A percentile compares a stretch with the other conserved stretches of the same genome.
phyloP scores from a whole-genome alignment of 140 eudicot genomes.

The Cichorium intybus region DNA sequence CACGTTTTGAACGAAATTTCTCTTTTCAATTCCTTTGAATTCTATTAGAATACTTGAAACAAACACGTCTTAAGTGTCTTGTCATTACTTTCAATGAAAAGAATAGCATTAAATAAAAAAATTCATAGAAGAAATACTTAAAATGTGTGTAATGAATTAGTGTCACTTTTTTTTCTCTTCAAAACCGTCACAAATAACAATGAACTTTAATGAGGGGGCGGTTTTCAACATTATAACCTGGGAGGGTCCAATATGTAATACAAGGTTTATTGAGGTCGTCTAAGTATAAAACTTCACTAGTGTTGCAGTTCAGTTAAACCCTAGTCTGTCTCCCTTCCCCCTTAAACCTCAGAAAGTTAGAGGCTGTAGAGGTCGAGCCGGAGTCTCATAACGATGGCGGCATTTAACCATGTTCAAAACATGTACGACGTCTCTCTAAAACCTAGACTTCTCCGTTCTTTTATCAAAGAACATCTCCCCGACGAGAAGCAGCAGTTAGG shows the following conservation, averaged over 20 bases:
- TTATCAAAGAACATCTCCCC: conserved; percentile 64
- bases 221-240: background rate
- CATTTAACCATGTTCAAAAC: conserved; percentile 42
- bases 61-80: no score
- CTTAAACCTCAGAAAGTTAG: conserved; percentile 16
- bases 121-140: no score
- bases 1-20: no score
- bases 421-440: conserved; percentile 57
- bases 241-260: conserved; percentile 13
- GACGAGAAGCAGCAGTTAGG: conserved; percentile 61
- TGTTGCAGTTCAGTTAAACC: conserved; percentile 26
- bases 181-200: background rate
- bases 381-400: conserved; percentile 42
- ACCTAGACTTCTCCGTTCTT: conserved; percentile 66
- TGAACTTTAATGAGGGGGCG: background rate
- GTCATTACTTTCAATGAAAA: no score
- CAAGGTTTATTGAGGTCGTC: background rate
- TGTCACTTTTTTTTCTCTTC: no score
- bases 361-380: conserved; percentile 1
- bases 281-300: background rate
- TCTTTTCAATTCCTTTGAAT: no score
- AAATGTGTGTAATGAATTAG: no score
- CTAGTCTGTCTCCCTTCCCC: conserved; percentile 19
- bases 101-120: no score
- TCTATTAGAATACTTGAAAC: no score